Conservation (phyloP, 768 basidiomycete genomes). For the Floccularia luteovirens region DNA sequence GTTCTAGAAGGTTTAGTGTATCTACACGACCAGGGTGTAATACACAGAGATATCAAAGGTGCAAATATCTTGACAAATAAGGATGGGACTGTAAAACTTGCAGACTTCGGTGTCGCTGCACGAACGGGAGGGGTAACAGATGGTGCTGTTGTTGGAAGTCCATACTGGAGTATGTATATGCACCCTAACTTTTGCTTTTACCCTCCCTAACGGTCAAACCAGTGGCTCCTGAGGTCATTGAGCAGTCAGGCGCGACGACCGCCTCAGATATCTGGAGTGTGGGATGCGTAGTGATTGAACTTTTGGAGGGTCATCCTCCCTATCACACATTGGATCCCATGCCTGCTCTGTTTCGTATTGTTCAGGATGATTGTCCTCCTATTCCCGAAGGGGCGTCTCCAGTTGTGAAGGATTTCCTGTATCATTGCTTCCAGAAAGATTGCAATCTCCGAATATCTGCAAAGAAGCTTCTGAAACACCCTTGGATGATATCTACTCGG, state of each 20-base stretch:
- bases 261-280: constrained; percentile 97
- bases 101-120: constrained; percentile 95
- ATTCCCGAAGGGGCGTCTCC: constrained; percentile 94
- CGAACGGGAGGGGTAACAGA: constrained; percentile 71
- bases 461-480: constrained; percentile 85
- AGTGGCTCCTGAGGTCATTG: constrained; percentile 99
- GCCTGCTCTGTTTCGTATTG: constrained; percentile 97
- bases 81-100: constrained; percentile 97
- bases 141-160: constrained; percentile 93
- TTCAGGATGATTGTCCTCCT: constrained; percentile 95
- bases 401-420: constrained; percentile 93
- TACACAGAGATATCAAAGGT: constrained; percentile 98
- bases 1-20: constrained; percentile 94
- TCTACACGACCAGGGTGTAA: constrained; percentile 98
- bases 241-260: constrained; percentile 94
- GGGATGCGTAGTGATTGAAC: constrained; percentile 96
- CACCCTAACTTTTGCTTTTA: constrained; percentile 1
- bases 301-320: constrained; percentile 86
- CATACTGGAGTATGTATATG: constrained; percentile 85
- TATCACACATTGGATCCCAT: constrained; percentile 96
- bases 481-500: constrained; percentile 90
- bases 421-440: constrained; percentile 98
- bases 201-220: constrained; percentile 7
- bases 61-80: constrained; percentile 99
- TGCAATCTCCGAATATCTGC: constrained; percentile 91